Conservation (phyloP, 257 asterid genomes). For the Nicotiana benthamiana region DNA sequence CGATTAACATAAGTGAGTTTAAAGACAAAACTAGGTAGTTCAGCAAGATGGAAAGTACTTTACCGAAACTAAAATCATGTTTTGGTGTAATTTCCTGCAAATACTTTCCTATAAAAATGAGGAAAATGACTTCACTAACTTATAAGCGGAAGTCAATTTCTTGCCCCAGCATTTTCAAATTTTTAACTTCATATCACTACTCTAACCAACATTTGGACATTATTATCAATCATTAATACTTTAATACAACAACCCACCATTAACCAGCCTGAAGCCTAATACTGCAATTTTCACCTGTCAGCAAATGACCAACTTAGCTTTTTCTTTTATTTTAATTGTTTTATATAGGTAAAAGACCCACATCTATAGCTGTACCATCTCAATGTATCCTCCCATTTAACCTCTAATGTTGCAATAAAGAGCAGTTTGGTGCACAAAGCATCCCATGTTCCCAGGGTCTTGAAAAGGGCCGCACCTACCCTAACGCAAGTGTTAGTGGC, state of each 20-base stretch:
- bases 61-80: background rate
- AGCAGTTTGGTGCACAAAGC: too few relatives aligned
- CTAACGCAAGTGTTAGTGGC: too few relatives aligned
- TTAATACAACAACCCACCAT: background rate
- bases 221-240: background rate
- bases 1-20: background rate
- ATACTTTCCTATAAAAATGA: background rate
- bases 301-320: background rate
- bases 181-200: background rate
- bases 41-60: background rate
- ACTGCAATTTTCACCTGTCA: background rate
- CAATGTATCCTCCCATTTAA: background rate
- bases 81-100: background rate
- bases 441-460: too few relatives aligned
- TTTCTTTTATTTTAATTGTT: background rate
- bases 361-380: background rate
- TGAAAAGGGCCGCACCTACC: too few relatives aligned
- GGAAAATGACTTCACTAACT: background rate
- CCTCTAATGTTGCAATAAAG: background rate
- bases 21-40: background rate
- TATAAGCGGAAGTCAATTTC: background rate
- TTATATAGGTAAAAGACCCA: background rate
- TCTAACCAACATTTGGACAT: background rate
- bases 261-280: background rate
- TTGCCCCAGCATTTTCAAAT: background rate